Percentiles rank a stretch among this genome's conserved stretches.
Conservation (phyloP, 139 green algal genomes). For the Ettlia oleoabundans region DNA sequence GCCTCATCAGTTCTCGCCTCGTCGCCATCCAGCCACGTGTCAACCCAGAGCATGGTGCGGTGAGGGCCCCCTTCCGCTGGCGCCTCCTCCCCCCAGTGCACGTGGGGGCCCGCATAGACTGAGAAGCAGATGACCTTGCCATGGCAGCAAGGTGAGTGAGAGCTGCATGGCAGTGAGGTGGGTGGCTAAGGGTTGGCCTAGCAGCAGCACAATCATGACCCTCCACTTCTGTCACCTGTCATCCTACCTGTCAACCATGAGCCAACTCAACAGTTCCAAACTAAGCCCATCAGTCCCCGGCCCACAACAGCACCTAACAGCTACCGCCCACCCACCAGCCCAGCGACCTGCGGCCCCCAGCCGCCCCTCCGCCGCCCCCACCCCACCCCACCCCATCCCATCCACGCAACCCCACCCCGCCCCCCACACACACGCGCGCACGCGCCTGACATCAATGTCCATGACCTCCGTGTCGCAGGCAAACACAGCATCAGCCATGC, state of each 20-base stretch:
- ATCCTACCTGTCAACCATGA: too few species aligned
- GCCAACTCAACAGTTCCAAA: too few species aligned
- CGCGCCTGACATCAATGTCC: slow-evolving; percentile 86
- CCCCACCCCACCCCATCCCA: neutral
- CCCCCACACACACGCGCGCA: neutral
- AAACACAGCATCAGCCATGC: slow-evolving; percentile 53
- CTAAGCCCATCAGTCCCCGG: too few species aligned
- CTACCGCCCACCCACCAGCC: neutral
- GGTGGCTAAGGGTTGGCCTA: neutral
- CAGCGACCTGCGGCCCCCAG: too few species aligned
- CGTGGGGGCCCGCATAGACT: slow-evolving; percentile 79
- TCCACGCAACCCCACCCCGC: neutral
- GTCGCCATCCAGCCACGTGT: slow-evolving; percentile 68
- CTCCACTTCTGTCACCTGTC: too few species aligned
- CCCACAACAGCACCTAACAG: neutral
- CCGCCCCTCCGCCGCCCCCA: neutral
- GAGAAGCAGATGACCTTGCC: slow-evolving; percentile 91
- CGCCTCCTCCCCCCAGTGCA: slow-evolving; percentile 67
- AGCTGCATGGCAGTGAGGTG: neutral
- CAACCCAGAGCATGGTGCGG: slow-evolving; percentile 79
- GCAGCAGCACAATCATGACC: too few species aligned
- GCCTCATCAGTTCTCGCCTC: slow-evolving; percentile 41
- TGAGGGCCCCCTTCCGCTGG: neutral
- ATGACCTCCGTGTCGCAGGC: slow-evolving; percentile 93
- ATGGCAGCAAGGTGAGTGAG: slow-evolving; percentile 90